These are phyloP conservation scores for Lasiodiplodia sp. DNA, from an alignment of 2,329 filamentous ascomycete species.

Conservation along the genomic window DNA sequence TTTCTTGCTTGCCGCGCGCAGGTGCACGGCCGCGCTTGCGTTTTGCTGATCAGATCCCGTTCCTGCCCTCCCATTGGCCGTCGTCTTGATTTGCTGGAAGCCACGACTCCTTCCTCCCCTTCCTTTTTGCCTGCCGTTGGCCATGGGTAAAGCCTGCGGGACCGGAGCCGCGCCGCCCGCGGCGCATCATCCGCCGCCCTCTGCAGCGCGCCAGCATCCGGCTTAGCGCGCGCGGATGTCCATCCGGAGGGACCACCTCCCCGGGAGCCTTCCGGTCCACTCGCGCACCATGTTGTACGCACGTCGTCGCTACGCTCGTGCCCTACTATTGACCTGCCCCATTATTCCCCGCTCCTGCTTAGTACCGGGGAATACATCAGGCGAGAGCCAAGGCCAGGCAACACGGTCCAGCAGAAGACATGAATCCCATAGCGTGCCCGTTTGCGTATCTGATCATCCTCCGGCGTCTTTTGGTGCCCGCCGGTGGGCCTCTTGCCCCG, in stretches of 20 bases:
- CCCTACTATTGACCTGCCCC: neutral
- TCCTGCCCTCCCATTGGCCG: neutral
- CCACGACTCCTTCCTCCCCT: neutral
- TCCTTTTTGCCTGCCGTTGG: slow-evolving; percentile 1
- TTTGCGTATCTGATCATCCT: neutral
- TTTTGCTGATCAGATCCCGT: neutral
- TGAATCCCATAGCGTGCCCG: neutral
- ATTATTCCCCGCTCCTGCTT: slow-evolving; percentile 12
- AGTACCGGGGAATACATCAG: neutral
- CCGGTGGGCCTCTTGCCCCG: neutral
- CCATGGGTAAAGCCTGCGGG: neutral
- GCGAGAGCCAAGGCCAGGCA: neutral
- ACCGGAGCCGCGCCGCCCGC: slow-evolving; percentile 3
- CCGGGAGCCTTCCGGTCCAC: slow-evolving; percentile 12
- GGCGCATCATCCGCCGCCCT: slow-evolving; percentile 17
- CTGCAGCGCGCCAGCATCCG: neutral
- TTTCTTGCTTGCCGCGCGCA: neutral
- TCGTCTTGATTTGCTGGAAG: neutral
- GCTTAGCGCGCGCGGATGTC: slow-evolving; percentile 9
- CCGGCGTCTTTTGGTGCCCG: neutral
- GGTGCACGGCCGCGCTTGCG: neutral
- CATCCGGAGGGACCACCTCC: neutral
- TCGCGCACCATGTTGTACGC: neutral
- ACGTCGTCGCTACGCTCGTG: neutral
- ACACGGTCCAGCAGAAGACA: neutral